Conservation (phyloP, 345 rosid species). For the Ceriops decandra region DNA sequence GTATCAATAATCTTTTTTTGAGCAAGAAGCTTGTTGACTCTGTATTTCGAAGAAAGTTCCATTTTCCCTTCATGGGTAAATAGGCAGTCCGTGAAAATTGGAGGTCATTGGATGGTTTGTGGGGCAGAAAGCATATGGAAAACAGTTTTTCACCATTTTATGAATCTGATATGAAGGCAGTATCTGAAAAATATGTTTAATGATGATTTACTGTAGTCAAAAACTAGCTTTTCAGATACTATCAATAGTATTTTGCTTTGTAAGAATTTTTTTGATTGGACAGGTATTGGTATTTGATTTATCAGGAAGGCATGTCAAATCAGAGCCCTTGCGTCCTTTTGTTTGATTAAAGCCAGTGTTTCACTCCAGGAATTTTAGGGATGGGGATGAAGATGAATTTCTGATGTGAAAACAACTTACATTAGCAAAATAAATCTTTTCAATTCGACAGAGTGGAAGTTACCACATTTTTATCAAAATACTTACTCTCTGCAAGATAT, state of each 20-base stretch:
- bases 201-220: neutral
- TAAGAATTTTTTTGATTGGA: neutral
- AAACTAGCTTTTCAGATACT: neutral
- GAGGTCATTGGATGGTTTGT: constrained; percentile 8
- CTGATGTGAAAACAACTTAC: neutral
- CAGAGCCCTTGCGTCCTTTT: neutral
- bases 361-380: no score
- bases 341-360: neutral
- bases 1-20: constrained; percentile 80
- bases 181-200: neutral
- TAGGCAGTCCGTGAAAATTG: constrained; percentile 7
- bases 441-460: neutral
- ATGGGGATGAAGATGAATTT: neutral
- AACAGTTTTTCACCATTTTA: constrained; percentile 11
- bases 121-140: constrained; percentile 12
- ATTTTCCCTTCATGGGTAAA: constrained; percentile 14
- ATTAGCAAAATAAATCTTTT: neutral
- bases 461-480: neutral
- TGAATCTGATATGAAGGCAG: neutral
- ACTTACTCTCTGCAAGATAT: neutral
- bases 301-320: neutral
- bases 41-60: constrained; percentile 21
- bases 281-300: neutral
- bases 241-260: neutral
- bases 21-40: constrained; percentile 17